These are phyloP conservation scores for Acanthamoeba lenticulata DNA, from an alignment of 208 protist genomes.

Conservation along the genomic window DNA sequence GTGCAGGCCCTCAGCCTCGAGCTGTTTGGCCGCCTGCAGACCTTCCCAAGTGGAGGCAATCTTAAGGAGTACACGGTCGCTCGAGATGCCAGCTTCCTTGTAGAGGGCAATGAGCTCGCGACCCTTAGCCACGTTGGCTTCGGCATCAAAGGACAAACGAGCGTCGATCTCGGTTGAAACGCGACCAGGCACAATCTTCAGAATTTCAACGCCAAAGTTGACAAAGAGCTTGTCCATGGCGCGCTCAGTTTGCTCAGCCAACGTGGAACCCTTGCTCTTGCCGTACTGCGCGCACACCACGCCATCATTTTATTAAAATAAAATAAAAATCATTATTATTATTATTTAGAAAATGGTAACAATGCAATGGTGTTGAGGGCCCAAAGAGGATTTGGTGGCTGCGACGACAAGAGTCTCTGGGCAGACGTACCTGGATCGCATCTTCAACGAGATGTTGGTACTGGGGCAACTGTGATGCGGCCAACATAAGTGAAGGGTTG, in stretches of 20 bases:
- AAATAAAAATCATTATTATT: conserved; percentile 73
- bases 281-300: conserved; percentile 70
- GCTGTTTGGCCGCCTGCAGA: conserved; percentile 90
- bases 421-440: conserved; percentile 86
- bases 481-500: conserved; percentile 96
- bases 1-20: conserved; percentile 96
- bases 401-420: neutral
- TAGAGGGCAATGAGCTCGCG: conserved; percentile 94
- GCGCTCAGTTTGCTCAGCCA: conserved; percentile 67
- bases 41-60: conserved; percentile 98
- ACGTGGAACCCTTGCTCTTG: conserved; percentile 80
- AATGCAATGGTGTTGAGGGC: too few relatives aligned
- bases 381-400: neutral
- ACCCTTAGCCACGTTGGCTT: conserved; percentile 94
- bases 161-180: conserved; percentile 98
- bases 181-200: conserved; percentile 96
- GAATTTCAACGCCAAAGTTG: conserved; percentile 96
- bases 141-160: conserved; percentile 95
- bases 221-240: conserved; percentile 93
- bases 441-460: conserved; percentile 89
- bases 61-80: conserved; percentile 96
- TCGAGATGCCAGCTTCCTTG: conserved; percentile 92
- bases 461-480: conserved; percentile 91
- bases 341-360: too few relatives aligned
- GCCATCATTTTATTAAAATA: conserved; percentile 74